Percentiles rank a stretch among this genome's conserved stretches.
Conservation (phyloP, 129 eudicot species). For the Glebionis coronaria region DNA sequence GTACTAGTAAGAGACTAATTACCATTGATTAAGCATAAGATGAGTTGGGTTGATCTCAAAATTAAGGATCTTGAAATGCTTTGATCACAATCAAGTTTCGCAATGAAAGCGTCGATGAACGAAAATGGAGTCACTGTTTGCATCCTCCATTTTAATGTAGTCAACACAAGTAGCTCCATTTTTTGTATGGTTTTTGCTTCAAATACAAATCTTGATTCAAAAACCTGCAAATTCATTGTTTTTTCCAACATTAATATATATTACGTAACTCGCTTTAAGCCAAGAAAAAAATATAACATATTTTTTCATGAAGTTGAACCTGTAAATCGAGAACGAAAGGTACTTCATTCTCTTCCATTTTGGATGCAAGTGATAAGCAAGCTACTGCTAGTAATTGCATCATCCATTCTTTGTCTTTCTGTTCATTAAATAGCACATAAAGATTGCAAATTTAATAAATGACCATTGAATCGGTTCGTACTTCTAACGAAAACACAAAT, state of each 20-base stretch:
- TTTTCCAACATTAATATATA: constrained; percentile 10
- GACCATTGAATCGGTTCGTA: too few species aligned
- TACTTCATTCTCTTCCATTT: background rate
- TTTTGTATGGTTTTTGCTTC: constrained; percentile 70
- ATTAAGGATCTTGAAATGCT: constrained; percentile 36
- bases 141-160: constrained; percentile 84
- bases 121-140: constrained; percentile 74
- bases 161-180: constrained; percentile 81
- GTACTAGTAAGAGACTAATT: background rate
- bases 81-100: constrained; percentile 50
- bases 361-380: background rate
- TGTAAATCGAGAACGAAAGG: constrained; percentile 60
- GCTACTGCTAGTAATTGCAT: background rate
- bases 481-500: too few species aligned
- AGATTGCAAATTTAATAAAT: background rate
- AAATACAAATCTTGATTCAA: constrained; percentile 55
- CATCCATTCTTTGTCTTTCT: background rate
- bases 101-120: constrained; percentile 53
- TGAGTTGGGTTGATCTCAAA: constrained; percentile 54
- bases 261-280: constrained; percentile 13
- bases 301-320: constrained; percentile 29
- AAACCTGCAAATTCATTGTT: constrained; percentile 37
- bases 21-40: constrained; percentile 56
- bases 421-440: background rate
- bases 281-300: background rate